Percentiles rank a stretch among this genome's conserved stretches.
phyloP scores from a whole-genome alignment of 164 flowering plant genomes.

The Sextonia rubra region DNA sequence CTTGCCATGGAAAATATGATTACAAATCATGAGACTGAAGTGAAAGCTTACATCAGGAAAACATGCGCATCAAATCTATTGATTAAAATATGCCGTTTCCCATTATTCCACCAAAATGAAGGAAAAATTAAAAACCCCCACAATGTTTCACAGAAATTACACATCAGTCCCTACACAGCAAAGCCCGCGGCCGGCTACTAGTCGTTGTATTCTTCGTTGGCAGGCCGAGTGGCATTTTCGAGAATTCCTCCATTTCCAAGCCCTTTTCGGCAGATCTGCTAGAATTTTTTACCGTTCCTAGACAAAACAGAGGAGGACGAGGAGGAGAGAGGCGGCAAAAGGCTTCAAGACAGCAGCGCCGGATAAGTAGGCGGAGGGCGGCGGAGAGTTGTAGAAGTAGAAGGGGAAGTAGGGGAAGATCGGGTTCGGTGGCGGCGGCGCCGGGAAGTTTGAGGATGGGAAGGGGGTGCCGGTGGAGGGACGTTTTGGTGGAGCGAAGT shows the following conservation, averaged over 20 bases:
- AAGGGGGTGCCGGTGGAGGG: conserved; percentile 6
- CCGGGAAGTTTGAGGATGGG: not conserved
- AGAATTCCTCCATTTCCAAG: not conserved
- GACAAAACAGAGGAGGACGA: conserved; percentile 9
- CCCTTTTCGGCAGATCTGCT: conserved; percentile 5
- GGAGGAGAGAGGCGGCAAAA: not conserved
- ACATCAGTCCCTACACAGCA: not conserved
- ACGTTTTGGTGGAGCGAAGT: not conserved
- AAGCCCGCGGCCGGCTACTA: not conserved
- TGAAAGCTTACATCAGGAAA: not conserved
- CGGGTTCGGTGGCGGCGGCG: conserved; percentile 85
- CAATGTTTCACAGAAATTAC: conserved; percentile 4
- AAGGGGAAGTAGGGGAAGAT: conserved; percentile 80
- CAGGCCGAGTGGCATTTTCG: conserved; percentile 6
- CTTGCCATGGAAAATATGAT: not conserved
- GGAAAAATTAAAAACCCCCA: not conserved
- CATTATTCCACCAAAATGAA: too few relatives aligned
- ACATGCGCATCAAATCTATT: not conserved
- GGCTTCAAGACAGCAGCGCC: not conserved
- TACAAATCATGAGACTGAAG: not conserved
- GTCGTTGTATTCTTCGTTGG: not conserved
- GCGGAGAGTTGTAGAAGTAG: conserved; percentile 65
- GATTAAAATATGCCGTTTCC: too few relatives aligned
- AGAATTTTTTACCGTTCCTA: not conserved
- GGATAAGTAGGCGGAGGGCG: conserved; percentile 11